phyloP scores from a whole-genome alignment of 225 moss, liverwort and hornwort species.

The Bryum argenteum region DNA sequence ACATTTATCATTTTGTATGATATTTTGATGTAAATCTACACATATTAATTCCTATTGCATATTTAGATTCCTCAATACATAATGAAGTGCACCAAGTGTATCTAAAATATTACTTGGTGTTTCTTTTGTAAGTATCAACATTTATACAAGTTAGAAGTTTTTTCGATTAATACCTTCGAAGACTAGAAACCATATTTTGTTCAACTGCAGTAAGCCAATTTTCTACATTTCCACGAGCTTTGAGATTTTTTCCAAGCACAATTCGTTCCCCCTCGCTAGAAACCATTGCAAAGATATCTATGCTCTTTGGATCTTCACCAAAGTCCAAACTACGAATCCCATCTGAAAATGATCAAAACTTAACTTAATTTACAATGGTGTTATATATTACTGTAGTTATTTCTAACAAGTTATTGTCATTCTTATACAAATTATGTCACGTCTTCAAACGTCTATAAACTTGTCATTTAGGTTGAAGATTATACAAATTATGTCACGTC shows the following conservation, averaged over 20 bases:
- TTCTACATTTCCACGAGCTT: constrained; percentile 94
- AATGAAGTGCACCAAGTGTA: too few relatives aligned
- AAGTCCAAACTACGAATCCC: constrained; percentile 91
- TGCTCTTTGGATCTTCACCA: constrained; percentile 95
- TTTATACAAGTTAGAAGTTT: neutral
- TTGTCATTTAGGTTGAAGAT: too few relatives aligned
- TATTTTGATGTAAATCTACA: rapidly evolving
- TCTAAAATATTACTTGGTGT: too few relatives aligned
- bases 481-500: too few relatives aligned
- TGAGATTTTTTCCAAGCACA: constrained; percentile 73
- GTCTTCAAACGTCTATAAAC: too few relatives aligned
- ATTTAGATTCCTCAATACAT: too few relatives aligned
- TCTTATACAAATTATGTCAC: too few relatives aligned
- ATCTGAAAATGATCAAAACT: constrained; percentile 37
- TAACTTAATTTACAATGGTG: too few relatives aligned
- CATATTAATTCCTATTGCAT: neutral
- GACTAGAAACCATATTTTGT: constrained; percentile 87
- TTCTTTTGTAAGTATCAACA: neutral
- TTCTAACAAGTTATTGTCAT: too few relatives aligned
- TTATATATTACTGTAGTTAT: too few relatives aligned
- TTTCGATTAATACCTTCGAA: constrained; percentile 48
- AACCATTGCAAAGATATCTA: constrained; percentile 87
- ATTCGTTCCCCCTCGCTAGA: constrained; percentile 88
- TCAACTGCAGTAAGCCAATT: constrained; percentile 90
- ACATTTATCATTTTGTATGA: too few relatives aligned